These are phyloP conservation scores for Penicillium sp. DNA, from an alignment of 2,329 filamentous ascomycete genomes.

Conservation along the genomic window DNA sequence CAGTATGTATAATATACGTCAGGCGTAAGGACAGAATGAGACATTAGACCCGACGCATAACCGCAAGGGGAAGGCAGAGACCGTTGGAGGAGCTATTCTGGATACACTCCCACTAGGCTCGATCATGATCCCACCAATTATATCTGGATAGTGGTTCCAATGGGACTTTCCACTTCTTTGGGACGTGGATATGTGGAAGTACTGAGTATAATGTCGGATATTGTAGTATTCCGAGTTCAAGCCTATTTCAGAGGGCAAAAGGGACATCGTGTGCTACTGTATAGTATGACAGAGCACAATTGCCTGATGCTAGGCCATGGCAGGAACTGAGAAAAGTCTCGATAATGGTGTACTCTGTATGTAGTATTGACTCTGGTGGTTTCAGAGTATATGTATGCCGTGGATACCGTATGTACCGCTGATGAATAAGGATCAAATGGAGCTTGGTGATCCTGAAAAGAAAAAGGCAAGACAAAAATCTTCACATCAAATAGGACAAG, in stretches of 20 bases:
- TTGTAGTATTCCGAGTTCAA: background rate
- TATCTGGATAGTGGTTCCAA: background rate
- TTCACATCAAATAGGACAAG: background rate
- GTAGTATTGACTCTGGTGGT: background rate
- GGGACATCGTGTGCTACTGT: background rate
- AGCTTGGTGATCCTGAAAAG: background rate
- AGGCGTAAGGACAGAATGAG: constrained; percentile 5
- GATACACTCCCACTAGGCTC: constrained; percentile 30
- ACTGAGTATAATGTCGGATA: too few relatives aligned
- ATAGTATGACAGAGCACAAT: background rate
- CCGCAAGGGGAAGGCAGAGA: constrained; percentile 7
- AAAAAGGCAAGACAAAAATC: background rate
- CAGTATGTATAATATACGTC: background rate
- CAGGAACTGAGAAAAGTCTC: background rate
- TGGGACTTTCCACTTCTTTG: background rate
- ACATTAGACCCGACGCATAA: constrained; percentile 5
- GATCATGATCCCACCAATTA: constrained; percentile 24
- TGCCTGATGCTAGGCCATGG: background rate
- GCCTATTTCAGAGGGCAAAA: background rate
- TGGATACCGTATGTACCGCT: background rate
- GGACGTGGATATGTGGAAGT: background rate
- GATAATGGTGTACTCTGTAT: background rate
- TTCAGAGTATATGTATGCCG: background rate
- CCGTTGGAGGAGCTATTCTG: constrained; percentile 4
- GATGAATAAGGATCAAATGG: background rate